Base-by-base conservation (phyloP, 108 stramenopile species). In the Conticribra guillardii region DNA sequence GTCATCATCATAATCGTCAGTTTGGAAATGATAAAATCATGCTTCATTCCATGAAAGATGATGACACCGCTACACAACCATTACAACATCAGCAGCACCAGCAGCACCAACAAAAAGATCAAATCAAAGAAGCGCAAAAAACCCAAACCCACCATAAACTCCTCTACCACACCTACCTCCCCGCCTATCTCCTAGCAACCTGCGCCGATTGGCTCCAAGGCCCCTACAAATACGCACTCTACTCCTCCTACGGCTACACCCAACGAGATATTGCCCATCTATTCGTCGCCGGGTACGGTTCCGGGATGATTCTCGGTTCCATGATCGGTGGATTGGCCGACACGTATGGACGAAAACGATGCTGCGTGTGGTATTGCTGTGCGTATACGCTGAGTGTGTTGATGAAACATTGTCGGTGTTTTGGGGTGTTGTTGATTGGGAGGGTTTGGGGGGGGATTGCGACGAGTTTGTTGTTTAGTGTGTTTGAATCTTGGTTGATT, bases 151-250 rank as follows among this genome's bases (percentile, higher is more conserved):
- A 73, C 47, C 83, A 84, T 63, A 66, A 59, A 14, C 67, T 57
- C 9, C 53, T 91, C 52, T 71, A 85, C n/a, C 81, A 71, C 24
- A 85, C 74, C 48, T 99, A 97, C 69, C 73, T 99, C 21, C 73
- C 85, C 14, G 97, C 97, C 19, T 98, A 98, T 80, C 83, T 98
- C 17, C 76, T 96, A 17, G 92, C 92, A 48, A 88, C 93, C 29
- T 65, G 86, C 18, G 89, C 90, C 7, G 99, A 99, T 81, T 99
- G 99, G 99, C 80, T 98, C 21, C 99, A 99, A 80, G 99, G 99
- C 21, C 97, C 99, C 5, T 96, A 98, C 80, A 95, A 98, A 49
- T 99, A 99, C 81, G 96, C 96, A 0, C 92, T 99, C n/a, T 99
- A 99, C 73, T 81, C 79, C 26, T 73, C 87, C 23, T 96, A 96